Conservation (phyloP, 345 rosid species). For the Ceriops decandra region DNA sequence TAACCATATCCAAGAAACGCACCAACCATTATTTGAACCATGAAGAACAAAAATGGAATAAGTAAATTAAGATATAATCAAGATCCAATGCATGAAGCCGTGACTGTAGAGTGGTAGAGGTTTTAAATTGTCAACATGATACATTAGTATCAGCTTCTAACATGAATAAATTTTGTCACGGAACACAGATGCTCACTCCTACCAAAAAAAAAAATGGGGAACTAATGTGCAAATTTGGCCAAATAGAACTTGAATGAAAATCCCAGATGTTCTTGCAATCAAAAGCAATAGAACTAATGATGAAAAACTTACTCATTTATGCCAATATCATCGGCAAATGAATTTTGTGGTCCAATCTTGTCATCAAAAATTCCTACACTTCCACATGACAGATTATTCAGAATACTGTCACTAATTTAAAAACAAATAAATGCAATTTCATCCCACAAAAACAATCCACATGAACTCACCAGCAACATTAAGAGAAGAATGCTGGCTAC, state of each 20-base stretch:
- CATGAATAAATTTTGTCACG: neutral
- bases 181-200: neutral
- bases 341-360: slow-evolving; percentile 28
- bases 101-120: no score
- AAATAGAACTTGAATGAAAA: neutral
- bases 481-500: slow-evolving; percentile 40
- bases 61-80: no score
- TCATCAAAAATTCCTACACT: slow-evolving; percentile 39
- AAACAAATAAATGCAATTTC: neutral
- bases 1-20: no score
- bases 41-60: no score
- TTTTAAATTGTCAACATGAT: no score
- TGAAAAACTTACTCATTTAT: slow-evolving; percentile 41
- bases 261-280: neutral
- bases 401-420: neutral
- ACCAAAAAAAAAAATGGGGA: neutral
- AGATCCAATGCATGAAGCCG: no score
- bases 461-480: slow-evolving; percentile 32
- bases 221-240: neutral
- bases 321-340: slow-evolving; percentile 32
- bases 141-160: neutral
- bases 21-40: no score
- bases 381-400: slow-evolving; percentile 17
- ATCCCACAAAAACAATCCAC: neutral
- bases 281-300: neutral